These are phyloP conservation scores for Elsinoe necatrix DNA, from an alignment of 2,329 filamentous ascomycete genomes.

Conservation along the genomic window DNA sequence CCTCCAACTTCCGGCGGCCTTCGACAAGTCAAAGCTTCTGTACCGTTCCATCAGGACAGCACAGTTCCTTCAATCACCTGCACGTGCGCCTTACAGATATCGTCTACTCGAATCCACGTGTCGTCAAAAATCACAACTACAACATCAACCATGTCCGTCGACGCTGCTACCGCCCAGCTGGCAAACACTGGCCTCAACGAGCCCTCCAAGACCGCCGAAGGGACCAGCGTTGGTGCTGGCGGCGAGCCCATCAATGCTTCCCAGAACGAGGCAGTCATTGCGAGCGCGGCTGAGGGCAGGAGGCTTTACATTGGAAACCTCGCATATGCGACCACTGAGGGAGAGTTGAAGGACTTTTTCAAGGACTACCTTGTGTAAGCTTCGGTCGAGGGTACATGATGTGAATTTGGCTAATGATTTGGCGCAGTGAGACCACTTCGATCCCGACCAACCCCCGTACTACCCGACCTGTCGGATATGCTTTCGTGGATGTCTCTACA, in stretches of 20 bases:
- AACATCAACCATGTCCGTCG: conserved; percentile 75
- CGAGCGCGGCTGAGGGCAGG: conserved; percentile 96
- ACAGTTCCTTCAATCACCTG: conserved; percentile 27
- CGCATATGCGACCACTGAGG: conserved; percentile 99
- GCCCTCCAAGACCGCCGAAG: conserved; percentile 45
- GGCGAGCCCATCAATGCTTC: conserved; percentile 57
- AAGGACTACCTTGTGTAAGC: conserved; percentile 98
- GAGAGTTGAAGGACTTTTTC: conserved; percentile 99
- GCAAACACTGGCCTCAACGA: conserved; percentile 57
- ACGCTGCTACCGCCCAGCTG: conserved; percentile 66
- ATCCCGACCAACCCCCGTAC: conserved; percentile 99
- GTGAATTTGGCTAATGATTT: conserved; percentile 21
- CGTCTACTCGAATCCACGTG: conserved; percentile 42
- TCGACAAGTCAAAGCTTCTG: conserved; percentile 33
- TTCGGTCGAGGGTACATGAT: conserved; percentile 17
- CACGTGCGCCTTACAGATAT: conserved; percentile 30
- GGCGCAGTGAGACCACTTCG: conserved; percentile 82
- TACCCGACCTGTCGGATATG: conserved; percentile 95
- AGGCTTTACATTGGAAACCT: conserved; percentile 99
- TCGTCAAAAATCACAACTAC: conserved; percentile 46
- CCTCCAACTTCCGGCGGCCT: conserved; percentile 39
- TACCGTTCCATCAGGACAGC: conserved; percentile 31
- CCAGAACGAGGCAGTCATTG: conserved; percentile 83
- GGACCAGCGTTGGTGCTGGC: conserved; percentile 42
- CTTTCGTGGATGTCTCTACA: conserved; percentile 95